Conservation (phyloP, 805 yeast species). For the Wickerhamomyces queroliae region DNA sequence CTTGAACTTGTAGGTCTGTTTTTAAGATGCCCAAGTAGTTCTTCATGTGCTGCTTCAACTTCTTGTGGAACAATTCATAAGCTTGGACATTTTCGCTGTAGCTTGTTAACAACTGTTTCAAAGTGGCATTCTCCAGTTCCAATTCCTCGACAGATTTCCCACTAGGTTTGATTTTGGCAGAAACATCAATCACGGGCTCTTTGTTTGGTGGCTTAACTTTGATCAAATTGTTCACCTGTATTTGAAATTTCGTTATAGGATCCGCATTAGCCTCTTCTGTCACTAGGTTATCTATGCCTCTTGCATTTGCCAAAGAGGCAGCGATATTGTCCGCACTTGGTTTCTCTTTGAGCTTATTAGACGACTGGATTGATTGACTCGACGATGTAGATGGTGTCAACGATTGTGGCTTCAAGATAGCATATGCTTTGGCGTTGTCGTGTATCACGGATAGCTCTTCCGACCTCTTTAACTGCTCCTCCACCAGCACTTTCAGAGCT, state of each 20-base stretch:
- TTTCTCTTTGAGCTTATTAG: neutral
- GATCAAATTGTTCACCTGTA: constrained; percentile 13
- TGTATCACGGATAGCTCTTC: constrained; percentile 20
- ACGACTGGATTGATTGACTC: neutral
- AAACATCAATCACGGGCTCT: neutral
- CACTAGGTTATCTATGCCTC: constrained; percentile 6
- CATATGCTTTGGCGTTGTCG: constrained; percentile 3
- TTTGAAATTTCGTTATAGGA: constrained; percentile 17
- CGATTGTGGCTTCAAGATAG: neutral
- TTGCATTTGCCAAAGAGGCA: constrained; percentile 9
- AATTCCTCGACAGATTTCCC: constrained; percentile 24
- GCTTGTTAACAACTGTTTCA: constrained; percentile 15
- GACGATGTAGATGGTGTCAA: neutral
- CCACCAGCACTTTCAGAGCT: constrained; percentile 25
- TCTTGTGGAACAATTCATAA: constrained; percentile 18
- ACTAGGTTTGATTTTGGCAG: constrained; percentile 3
- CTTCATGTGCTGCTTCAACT: constrained; percentile 20
- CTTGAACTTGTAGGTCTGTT: constrained; percentile 33
- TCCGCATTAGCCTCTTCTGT: constrained; percentile 9
- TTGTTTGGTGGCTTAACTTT: constrained; percentile 13
- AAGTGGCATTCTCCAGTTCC: constrained; percentile 23
- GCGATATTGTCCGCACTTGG: constrained; percentile 2
- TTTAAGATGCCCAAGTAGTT: constrained; percentile 25
- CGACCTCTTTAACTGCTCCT: constrained; percentile 25
- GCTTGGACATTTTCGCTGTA: constrained; percentile 18